Conservation (phyloP, 2,329 filamentous ascomycete species). For the Acephala macrosclerotiorum region DNA sequence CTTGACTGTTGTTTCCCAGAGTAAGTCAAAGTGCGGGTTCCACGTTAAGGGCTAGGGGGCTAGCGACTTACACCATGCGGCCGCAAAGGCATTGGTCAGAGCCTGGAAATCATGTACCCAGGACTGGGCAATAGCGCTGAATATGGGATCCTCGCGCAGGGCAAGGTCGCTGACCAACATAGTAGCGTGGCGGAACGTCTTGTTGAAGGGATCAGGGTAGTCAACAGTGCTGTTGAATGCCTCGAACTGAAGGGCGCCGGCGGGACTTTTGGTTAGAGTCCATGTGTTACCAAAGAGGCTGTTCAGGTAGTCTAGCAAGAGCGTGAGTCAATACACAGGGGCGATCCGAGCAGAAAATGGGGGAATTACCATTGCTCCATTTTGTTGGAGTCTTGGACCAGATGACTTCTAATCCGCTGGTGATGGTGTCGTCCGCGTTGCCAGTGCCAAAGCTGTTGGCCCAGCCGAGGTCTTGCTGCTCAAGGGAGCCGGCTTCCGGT, state of each 20-base stretch:
- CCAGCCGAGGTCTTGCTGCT: constrained; percentile 78
- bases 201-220: constrained; percentile 75
- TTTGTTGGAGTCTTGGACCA: constrained; percentile 81
- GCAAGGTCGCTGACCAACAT: constrained; percentile 82
- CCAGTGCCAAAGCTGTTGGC: constrained; percentile 67
- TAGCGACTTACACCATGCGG: constrained; percentile 66
- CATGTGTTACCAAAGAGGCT: constrained; percentile 80
- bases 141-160: constrained; percentile 73
- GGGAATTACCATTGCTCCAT: constrained; percentile 60
- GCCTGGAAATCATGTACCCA: constrained; percentile 74
- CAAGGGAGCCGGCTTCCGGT: constrained; percentile 69
- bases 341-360: not conserved
- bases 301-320: constrained; percentile 25
- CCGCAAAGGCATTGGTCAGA: constrained; percentile 72
- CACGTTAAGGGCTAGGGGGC: not conserved
- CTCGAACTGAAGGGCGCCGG: constrained; percentile 78
- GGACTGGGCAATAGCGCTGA: constrained; percentile 76
- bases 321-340: constrained; percentile 9
- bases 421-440: constrained; percentile 75
- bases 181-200: constrained; percentile 70
- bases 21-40: not conserved
- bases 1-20: constrained; percentile 64
- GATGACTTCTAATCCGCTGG: constrained; percentile 78
- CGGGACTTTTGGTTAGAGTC: constrained; percentile 77
- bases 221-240: constrained; percentile 71